Conservation (phyloP, 345 rosid genomes). For the Triadica sebifera region DNA sequence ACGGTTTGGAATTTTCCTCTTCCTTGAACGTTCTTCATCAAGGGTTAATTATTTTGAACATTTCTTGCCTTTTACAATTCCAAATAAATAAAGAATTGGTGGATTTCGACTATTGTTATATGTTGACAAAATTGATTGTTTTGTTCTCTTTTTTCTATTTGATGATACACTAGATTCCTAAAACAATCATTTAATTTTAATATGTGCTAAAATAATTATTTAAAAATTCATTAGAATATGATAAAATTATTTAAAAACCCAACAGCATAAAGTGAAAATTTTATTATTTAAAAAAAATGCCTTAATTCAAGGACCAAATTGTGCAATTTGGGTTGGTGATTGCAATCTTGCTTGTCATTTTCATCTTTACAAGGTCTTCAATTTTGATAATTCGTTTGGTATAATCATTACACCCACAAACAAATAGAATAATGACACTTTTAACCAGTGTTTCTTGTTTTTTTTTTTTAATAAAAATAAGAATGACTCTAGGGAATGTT, state of each 20-base stretch:
- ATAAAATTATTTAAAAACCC: too few species aligned
- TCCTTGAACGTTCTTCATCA: conserved; percentile 4
- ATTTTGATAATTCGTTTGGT: background rate
- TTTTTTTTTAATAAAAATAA: too few species aligned
- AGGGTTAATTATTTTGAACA: background rate
- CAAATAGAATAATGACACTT: background rate
- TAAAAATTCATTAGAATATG: too few species aligned
- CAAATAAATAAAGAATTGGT: background rate
- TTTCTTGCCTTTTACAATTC: background rate
- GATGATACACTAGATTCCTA: too few species aligned
- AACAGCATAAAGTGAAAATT: too few species aligned
- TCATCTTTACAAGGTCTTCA: background rate
- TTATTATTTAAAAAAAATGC: too few species aligned
- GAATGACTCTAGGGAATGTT: too few species aligned
- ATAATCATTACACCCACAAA: background rate
- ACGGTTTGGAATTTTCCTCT: background rate
- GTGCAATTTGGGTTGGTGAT: background rate
- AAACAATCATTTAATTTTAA: too few species aligned
- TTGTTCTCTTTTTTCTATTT: too few species aligned
- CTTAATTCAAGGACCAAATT: too few species aligned
- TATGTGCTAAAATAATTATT: too few species aligned
- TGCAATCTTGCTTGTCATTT: conserved; percentile 3
- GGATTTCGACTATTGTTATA: background rate
- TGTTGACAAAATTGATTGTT: too few species aligned
- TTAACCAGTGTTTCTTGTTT: background rate